Evolutionary conservation across 2,329 filamentous ascomycete genomes (phyloP), one percentile per base, ranked within the genome.

Genomic region (Chaetomiaceae sp.): DNA sequence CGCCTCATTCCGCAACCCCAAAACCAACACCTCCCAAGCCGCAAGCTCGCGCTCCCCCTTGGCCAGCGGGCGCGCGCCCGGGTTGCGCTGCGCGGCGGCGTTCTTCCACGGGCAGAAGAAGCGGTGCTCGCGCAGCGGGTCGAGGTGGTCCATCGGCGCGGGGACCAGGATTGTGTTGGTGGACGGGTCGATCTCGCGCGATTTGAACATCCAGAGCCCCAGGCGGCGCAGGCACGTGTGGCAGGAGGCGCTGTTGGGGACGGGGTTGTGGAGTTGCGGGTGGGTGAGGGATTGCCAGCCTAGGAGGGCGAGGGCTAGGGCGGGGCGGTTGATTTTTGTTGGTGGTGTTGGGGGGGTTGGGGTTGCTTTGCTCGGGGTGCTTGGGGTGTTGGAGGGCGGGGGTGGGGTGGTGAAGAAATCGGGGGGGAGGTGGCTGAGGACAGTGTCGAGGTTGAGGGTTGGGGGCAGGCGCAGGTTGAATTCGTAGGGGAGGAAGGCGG

Each of bases 131-230:
- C 77, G 76, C 2, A 85, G 69, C 4, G 83, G 81, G 62, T 92
- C 83, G 1, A 93, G 74, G 50, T 79, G 73, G 58, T 81, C 78
- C 75, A 87, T 84, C 1, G 79, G 77, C 3, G 83, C 78, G 1
- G 78, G 76, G 4, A 78, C 73, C 10, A 84, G 67, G 9, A 83
- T 70, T 31, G 71, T 63, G 31, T 75, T 68, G 0, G 75, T 75
- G 14, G 70, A 68, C 1, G 73, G 70, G 51, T 81, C 77, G 25
- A 86, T 78, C 60, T 81, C 79, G 67, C 85, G 90, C 66, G 83
- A 85, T 62, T 83, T 86, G 66, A 95, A 97, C 74, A 99, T 86
- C 93, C 93, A 99, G 2, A 99, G 75, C 0, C 93, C 93, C 0
- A 97, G 75, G 1, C 91, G 83, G 53, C 93, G 83, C 63, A 95